Base-by-base conservation (phyloP, 1,139 yeast species). In the Sugiyamaella xylanicola region DNA sequence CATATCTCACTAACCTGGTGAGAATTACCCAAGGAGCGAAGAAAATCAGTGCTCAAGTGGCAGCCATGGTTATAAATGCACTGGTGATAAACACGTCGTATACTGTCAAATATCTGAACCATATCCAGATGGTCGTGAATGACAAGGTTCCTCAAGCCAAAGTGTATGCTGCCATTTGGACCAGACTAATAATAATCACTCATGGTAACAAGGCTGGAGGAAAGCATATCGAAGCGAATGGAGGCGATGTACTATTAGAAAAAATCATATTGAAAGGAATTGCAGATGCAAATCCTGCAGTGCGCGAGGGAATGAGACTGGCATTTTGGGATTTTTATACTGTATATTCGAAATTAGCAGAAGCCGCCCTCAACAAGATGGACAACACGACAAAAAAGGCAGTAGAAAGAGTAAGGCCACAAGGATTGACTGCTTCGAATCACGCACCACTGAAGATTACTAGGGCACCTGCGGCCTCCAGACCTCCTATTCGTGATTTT, bases 251-350 rank as follows among this genome's bases (percentile, higher is more conserved):
- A 2, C 67, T 76, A 1, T 72, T 85, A 1, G 83, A 77, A 41
- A 82, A 77, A 55, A 74, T 84, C 60, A 68, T 91, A 1, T 62
- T 73, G 3, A 85, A 81, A 64, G 84, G 95, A 35, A 74, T 93
- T 1, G 72, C 82, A 0, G 98, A 93, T 70, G 89, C 96, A 0
- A 87, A 87, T 58, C 91, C 95, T 0, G 75, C 79, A 0, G 97
- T 89, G 0, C 78, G 97, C 59, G 95, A 84, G 63, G 76, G 83
- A 0, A 88, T 87, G 73, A 80, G 96, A 66, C 75, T 76, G 8
- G 78, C 91, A 0, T 92, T 81, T 65, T 91, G 97, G 97, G 76
- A 81, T 19, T 80, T 82, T 59, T 77, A 79, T 62, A 76, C 76
- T 42, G 63, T 74, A 1, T 82, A 79, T 72, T 81, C 85, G 0